Evolutionary conservation across 208 protist species (phyloP).

Genomic region (Porcisia hertigi): DNA sequence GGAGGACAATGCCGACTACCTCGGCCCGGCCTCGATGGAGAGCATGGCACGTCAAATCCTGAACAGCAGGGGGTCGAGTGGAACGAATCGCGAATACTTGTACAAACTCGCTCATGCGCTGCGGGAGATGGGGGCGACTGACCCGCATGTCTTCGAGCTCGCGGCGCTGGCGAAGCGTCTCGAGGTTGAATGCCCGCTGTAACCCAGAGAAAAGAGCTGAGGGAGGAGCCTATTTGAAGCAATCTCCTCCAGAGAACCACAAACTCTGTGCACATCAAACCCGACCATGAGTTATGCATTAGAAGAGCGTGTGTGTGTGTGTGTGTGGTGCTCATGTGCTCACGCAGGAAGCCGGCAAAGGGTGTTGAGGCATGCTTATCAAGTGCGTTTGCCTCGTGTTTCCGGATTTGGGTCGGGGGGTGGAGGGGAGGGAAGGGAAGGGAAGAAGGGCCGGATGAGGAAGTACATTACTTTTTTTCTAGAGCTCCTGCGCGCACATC

Average conservation of each 20-base stretch:
- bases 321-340: not conserved
- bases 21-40: conserved; percentile 56
- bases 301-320: not conserved
- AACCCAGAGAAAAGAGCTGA: not conserved
- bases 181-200: conserved; percentile 9
- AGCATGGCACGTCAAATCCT: conserved; percentile 71
- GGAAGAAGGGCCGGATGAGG: no score
- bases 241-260: no score
- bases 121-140: conserved; percentile 45
- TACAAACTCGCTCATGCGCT: conserved; percentile 59
- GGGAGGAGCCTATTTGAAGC: no score
- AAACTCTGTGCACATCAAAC: not conserved
- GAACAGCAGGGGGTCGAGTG: conserved; percentile 51
- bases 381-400: not conserved
- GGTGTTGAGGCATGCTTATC: not conserved
- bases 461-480: no score
- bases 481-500: not conserved
- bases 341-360: not conserved
- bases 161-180: conserved; percentile 41
- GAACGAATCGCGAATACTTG: conserved; percentile 79
- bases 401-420: not conserved
- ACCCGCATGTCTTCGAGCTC: conserved; percentile 80
- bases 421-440: not conserved
- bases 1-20: conserved; percentile 63
- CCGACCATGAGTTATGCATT: not conserved